Percentiles rank a stretch among this genome's conserved stretches.
phyloP scores from a whole-genome alignment of 2,329 filamentous ascomycete species.

The Incumbomyces lentus region DNA sequence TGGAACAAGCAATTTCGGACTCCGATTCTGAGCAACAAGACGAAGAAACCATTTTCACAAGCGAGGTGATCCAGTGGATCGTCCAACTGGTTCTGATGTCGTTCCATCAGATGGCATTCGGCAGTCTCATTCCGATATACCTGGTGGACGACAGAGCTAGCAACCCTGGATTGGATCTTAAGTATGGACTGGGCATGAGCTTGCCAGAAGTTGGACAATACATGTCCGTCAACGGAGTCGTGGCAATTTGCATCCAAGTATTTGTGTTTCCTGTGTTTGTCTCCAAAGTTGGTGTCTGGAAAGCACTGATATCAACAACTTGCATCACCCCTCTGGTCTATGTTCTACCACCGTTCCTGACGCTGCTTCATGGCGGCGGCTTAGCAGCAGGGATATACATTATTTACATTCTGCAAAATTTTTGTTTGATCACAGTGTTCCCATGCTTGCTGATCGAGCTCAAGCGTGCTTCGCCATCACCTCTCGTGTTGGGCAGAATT shows the following conservation, averaged over 20 bases:
- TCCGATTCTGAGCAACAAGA: not conserved
- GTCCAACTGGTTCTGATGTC: conserved; percentile 32
- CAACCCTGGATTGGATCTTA: conserved; percentile 9
- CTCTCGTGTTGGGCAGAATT: conserved; percentile 50
- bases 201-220: conserved; percentile 53
- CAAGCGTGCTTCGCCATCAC: conserved; percentile 53
- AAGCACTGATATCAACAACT: conserved; percentile 48
- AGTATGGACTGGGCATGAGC: conserved; percentile 52
- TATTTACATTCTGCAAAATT: conserved; percentile 48
- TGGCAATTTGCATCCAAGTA: conserved; percentile 50
- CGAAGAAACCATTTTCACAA: conserved; percentile 11
- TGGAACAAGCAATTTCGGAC: conserved; percentile 7
- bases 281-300: conserved; percentile 48
- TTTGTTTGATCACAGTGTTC: conserved; percentile 55
- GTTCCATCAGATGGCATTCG: conserved; percentile 40
- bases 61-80: conserved; percentile 31
- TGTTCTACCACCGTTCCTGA: conserved; percentile 43
- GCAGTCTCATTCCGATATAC: conserved; percentile 34
- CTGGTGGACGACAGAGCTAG: conserved; percentile 29
- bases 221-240: conserved; percentile 49
- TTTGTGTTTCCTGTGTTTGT: conserved; percentile 53
- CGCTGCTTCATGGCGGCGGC: no score
- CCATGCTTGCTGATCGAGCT: conserved; percentile 57
- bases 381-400: conserved; percentile 38
- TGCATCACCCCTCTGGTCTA: conserved; percentile 54